A percentile compares a stretch with the other conserved stretches of the same genome.
Conservation (phyloP, 2,329 filamentous ascomycete species). For the Neurospora sp. region DNA sequence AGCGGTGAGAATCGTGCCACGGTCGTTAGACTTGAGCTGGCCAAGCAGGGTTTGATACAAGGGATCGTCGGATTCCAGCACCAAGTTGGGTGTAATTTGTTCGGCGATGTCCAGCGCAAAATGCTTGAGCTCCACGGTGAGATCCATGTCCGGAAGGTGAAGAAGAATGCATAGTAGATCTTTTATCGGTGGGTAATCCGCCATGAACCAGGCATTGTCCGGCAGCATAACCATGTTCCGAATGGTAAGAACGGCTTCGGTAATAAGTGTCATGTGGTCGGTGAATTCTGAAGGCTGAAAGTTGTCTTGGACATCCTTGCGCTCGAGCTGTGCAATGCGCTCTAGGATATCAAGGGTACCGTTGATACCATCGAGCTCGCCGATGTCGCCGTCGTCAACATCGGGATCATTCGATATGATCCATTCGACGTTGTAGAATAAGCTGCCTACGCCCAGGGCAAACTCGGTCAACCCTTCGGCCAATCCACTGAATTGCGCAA, state of each 20-base stretch:
- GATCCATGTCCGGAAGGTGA: conserved; percentile 62
- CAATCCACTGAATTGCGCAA: conserved; percentile 81
- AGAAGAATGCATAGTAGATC: conserved; percentile 78
- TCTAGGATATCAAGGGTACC: conserved; percentile 66
- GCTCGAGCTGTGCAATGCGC: conserved; percentile 55
- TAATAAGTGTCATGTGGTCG: conserved; percentile 65
- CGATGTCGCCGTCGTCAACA: conserved; percentile 44
- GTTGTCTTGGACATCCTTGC: conserved; percentile 53
- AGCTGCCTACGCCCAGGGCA: conserved; percentile 62
- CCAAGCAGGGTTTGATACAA: conserved; percentile 66
- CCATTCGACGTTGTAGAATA: conserved; percentile 81
- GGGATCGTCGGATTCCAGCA: conserved; percentile 61
- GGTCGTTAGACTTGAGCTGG: conserved; percentile 60
- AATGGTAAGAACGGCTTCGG: conserved; percentile 78
- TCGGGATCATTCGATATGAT: conserved; percentile 56
- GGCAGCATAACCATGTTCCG: conserved; percentile 93
- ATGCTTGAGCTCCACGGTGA: conserved; percentile 76
- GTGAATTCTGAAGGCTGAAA: conserved; percentile 63
- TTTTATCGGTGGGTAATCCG: conserved; percentile 63
- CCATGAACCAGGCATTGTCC: conserved; percentile 77
- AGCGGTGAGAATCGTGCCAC: conserved; percentile 71
- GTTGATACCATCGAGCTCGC: conserved; percentile 44
- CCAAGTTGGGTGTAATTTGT: conserved; percentile 74
- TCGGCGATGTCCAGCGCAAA: conserved; percentile 87
- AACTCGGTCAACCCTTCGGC: conserved; percentile 84